Conservation (phyloP, 768 basidiomycete species). For the Cantharellus cinnabarinus region DNA sequence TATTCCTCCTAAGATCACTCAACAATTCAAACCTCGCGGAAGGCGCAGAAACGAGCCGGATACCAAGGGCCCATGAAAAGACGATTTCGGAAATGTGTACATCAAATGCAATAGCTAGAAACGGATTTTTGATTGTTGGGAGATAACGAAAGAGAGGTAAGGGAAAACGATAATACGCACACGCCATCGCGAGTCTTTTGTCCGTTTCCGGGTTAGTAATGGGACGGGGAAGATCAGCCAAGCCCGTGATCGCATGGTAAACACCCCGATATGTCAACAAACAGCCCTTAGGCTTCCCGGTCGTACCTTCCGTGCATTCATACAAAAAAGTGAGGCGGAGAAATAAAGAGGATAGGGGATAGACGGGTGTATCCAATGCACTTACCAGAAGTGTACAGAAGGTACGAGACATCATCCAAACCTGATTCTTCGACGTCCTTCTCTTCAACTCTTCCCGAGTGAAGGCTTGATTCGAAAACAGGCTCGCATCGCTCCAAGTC, state of each 20-base stretch:
- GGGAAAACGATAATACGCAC: slow-evolving; percentile 14
- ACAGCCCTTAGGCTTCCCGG: slow-evolving; percentile 33
- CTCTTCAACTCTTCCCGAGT: neutral
- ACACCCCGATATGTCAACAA: slow-evolving; percentile 21
- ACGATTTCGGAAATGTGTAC: slow-evolving; percentile 27
- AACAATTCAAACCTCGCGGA: slow-evolving; percentile 20
- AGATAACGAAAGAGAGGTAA: neutral
- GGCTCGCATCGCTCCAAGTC: neutral
- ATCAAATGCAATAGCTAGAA: slow-evolving; percentile 30
- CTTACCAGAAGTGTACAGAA: slow-evolving; percentile 31
- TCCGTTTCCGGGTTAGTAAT: slow-evolving; percentile 14
- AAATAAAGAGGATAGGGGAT: neutral
- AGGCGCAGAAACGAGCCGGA: slow-evolving; percentile 27
- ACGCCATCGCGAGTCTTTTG: slow-evolving; percentile 25
- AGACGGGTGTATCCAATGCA: neutral
- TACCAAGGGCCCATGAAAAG: slow-evolving; percentile 20
- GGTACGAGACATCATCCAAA: slow-evolving; percentile 19
- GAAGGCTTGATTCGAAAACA: neutral
- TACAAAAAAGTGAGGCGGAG: neutral
- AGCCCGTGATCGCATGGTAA: slow-evolving; percentile 15
- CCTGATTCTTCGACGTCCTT: neutral
- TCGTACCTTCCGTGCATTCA: slow-evolving; percentile 21
- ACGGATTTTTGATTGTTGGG: neutral
- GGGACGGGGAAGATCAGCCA: slow-evolving; percentile 13
- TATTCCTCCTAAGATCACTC: slow-evolving; percentile 23